A percentile compares a stretch with the other conserved stretches of the same genome.
These are phyloP conservation scores for Hortaea werneckii DNA, from an alignment of 2,329 filamentous ascomycete genomes.

Conservation along the genomic window DNA sequence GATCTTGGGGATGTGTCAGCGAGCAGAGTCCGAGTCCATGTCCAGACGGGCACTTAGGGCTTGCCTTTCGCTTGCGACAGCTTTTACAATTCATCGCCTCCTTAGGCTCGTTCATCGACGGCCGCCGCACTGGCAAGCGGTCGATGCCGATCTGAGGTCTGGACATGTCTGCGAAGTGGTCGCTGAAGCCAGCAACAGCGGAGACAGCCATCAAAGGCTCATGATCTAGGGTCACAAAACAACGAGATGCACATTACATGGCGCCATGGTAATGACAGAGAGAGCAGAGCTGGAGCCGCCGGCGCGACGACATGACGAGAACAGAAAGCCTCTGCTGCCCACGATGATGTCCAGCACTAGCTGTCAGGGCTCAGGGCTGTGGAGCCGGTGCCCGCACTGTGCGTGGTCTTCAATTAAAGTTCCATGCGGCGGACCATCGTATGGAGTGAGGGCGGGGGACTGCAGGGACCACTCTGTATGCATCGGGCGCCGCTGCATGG, in stretches of 20 bases:
- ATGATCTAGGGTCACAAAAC: neutral
- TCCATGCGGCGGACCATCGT: neutral
- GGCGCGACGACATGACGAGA: neutral
- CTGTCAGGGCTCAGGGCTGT: constrained; percentile 2
- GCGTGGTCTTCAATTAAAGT: neutral
- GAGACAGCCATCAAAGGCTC: constrained; percentile 4
- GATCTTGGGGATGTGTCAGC: constrained; percentile 48
- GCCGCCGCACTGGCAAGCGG: constrained; percentile 59
- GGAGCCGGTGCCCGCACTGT: constrained; percentile 2
- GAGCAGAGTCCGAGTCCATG: neutral
- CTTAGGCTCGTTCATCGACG: constrained; percentile 59
- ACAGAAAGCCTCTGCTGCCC: neutral
- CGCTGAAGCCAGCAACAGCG: constrained; percentile 1
- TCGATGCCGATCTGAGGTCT: constrained; percentile 74
- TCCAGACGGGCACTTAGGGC: constrained; percentile 7
- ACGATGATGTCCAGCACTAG: neutral
- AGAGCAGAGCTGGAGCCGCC: neutral
- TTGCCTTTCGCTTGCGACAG: constrained; percentile 81
- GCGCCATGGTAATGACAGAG: neutral
- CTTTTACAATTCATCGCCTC: constrained; percentile 96
- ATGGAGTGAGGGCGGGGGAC: neutral
- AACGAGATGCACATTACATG: neutral
- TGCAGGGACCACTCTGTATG: neutral
- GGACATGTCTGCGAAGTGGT: constrained; percentile 42
- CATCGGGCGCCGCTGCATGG: neutral